Percentiles rank a stretch among this genome's conserved stretches.
Evolutionary conservation across 257 asterid genomes (phyloP).

Genomic region (Asclepias syriaca): DNA sequence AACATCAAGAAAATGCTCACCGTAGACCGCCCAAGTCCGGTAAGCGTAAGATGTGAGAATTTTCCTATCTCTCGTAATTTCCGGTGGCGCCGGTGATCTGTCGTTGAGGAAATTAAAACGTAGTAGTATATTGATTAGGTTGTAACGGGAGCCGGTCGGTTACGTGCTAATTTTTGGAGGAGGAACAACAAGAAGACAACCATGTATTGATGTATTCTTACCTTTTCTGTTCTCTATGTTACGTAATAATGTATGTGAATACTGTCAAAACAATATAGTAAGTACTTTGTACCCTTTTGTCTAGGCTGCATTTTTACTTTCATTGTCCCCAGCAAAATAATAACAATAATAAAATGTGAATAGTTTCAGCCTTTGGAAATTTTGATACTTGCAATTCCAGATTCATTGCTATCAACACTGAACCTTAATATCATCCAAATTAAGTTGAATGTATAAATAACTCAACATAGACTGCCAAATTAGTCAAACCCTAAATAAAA

Average conservation of each 20-base stretch:
- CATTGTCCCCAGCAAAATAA: background rate
- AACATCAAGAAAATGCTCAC: constrained; percentile 30
- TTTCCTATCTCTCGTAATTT: background rate
- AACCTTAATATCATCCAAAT: too few relatives aligned
- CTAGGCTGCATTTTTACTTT: background rate
- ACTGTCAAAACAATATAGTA: background rate
- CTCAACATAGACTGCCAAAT: too few relatives aligned
- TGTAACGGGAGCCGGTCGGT: constrained; percentile 12
- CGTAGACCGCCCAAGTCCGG: constrained; percentile 33
- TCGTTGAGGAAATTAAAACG: background rate
- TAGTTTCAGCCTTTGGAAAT: too few relatives aligned
- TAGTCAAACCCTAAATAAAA: too few relatives aligned
- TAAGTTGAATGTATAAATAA: too few relatives aligned
- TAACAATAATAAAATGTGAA: too few relatives aligned
- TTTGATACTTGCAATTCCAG: too few relatives aligned
- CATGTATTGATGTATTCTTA: constrained; percentile 4
- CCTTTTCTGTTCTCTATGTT: constrained; percentile 5
- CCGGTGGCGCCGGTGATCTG: constrained; percentile 20
- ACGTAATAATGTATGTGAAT: constrained; percentile 15
- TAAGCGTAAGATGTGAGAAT: constrained; percentile 29
- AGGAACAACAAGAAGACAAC: constrained; percentile 12
- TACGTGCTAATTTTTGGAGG: constrained; percentile 18
- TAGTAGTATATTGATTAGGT: constrained; percentile 4
- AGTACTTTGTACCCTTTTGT: background rate
- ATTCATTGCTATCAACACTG: too few relatives aligned